phyloP scores from a whole-genome alignment of 306 rosid species.

The Nissolia schottii region DNA sequence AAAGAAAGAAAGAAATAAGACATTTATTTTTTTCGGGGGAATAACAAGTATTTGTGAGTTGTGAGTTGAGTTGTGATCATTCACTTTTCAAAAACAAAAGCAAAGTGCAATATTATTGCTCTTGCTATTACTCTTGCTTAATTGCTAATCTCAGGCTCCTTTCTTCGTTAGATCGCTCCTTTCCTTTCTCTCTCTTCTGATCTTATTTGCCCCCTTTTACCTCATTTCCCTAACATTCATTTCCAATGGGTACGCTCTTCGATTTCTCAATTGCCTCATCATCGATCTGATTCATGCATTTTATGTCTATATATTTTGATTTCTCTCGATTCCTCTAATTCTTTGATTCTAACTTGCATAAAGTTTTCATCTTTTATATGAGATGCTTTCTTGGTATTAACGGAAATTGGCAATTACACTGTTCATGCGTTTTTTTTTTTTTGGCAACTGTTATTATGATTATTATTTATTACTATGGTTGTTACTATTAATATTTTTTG shows the following conservation, averaged over 20 bases:
- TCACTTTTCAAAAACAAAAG: neutral
- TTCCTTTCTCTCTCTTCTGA: slow-evolving; percentile 19
- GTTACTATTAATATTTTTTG: neutral
- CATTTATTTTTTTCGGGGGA: neutral
- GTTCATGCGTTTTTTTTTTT: slow-evolving; percentile 31
- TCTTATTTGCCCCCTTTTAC: neutral
- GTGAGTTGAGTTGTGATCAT: neutral
- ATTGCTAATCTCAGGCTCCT: neutral
- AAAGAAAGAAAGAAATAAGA: too few species aligned
- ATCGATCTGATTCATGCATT: slow-evolving; percentile 29
- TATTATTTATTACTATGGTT: neutral
- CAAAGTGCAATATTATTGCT: neutral
- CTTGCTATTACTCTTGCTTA: neutral
- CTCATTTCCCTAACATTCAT: slow-evolving; percentile 12
- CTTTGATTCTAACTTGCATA: neutral
- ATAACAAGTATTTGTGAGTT: neutral
- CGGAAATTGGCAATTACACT: slow-evolving; percentile 22
- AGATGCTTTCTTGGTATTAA: neutral
- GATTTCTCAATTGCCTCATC: slow-evolving; percentile 18
- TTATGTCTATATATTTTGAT: neutral
- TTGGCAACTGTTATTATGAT: neutral
- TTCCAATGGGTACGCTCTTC: slow-evolving; percentile 50
- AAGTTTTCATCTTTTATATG: slow-evolving; percentile 12
- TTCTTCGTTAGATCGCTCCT: slow-evolving; percentile 23
- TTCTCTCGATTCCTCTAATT: slow-evolving; percentile 13